These are phyloP conservation scores for Quercus agrifolia DNA, from an alignment of 306 rosid genomes.

Conservation along the genomic window DNA sequence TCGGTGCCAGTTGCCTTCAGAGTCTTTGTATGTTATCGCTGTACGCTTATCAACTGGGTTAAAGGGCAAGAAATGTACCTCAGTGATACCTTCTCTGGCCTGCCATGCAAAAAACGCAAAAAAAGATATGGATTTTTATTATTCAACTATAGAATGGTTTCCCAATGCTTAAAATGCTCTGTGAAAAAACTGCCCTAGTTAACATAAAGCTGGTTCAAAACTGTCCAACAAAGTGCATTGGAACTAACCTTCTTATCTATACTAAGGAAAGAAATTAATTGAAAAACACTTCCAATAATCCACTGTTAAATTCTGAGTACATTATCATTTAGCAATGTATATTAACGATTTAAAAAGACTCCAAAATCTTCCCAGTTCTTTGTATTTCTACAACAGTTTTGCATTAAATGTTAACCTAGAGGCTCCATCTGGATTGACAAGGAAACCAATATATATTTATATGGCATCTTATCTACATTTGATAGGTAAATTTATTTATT, in stretches of 20 bases:
- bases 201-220: neutral
- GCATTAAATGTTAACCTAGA: neutral
- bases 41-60: constrained; percentile 95
- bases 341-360: neutral
- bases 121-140: neutral
- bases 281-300: neutral
- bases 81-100: constrained; percentile 81
- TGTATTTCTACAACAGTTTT: neutral
- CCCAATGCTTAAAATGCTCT: neutral
- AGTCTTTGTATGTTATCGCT: constrained; percentile 78
- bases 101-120: constrained; percentile 9
- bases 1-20: constrained; percentile 66
- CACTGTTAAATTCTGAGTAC: neutral
- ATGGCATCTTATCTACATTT: neutral
- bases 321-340: neutral
- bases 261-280: neutral
- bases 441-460: neutral
- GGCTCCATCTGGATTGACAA: neutral
- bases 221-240: neutral
- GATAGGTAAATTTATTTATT: too few species aligned
- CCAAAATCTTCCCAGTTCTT: neutral
- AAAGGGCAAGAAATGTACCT: constrained; percentile 85
- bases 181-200: neutral
- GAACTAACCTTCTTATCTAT: neutral
- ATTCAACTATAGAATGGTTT: neutral